Evolutionary conservation across 306 rosid genomes (phyloP), one percentile per base, ranked within the genome.

Genomic region (Datisca glomerata): DNA sequence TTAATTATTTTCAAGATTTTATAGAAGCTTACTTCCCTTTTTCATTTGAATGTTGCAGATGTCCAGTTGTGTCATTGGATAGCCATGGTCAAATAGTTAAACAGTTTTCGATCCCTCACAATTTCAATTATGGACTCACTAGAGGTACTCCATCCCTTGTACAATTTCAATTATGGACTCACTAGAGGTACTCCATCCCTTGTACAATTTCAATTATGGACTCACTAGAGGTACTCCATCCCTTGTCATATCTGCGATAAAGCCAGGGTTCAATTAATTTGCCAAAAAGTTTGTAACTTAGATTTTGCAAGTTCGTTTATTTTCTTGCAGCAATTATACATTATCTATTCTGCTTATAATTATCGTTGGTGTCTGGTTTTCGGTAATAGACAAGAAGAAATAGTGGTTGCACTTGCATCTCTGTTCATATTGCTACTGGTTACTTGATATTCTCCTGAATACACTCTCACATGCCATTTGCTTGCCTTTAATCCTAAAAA

Each of bases 31-130:
- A n/a, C n/a, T n/a, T n/a, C n/a, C 32, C 12, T 20, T 15, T 22
- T 39, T 39, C 1, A 9, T 24, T 40, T 11, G 14, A 40, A 53
- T 36, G 18, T 64, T 54, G 61, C 72, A 75, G 94, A 48, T 67
- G 48, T 64, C 77, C 72, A 22, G 28, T 55, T 64, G 51, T 59
- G 68, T 67, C 78, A 18, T 55, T 70, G 53, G 71, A 66, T 47
- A 41, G 35, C 56, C 49, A 61, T 37, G 61, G 32, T 49, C 61
- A 60, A 39, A 49, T 53, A 3, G 64, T 40, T 8, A 48, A 45
- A 14, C 64, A 57, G 55, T 40, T 64, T 6, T 25, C 66, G 25
- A 7, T 59, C 66, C 70, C 69, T 47, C 59, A 62, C 52, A 80
- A 62, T 62, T 47, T 71, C 23, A 59, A 57, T 52, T 52, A 44